Percentiles rank a stretch among this genome's conserved stretches.
phyloP scores from a whole-genome alignment of 768 basidiomycete genomes.

The Pleurotus tuber-regium region DNA sequence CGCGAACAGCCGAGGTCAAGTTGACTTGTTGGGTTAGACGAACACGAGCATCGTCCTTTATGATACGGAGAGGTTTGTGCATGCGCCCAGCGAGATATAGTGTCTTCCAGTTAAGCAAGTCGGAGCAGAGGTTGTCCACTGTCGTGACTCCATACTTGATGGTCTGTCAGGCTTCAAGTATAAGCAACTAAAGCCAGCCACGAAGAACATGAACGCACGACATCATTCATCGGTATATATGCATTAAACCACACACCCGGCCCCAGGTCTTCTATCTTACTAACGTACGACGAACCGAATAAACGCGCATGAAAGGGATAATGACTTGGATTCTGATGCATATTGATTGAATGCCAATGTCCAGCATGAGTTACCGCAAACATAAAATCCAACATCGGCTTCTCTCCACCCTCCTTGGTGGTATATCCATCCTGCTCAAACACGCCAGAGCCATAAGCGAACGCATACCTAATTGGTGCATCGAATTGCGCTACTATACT shows the following conservation, averaged over 20 bases:
- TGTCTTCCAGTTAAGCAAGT: conserved; percentile 89
- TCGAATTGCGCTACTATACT: conserved; percentile 77
- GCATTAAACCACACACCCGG: conserved; percentile 98
- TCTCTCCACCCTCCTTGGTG: conserved; percentile 26
- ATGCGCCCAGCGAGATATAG: conserved; percentile 94
- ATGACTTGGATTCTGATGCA: conserved; percentile 88
- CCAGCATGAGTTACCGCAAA: conserved; percentile 92
- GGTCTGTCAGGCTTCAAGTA: conserved; percentile 41
- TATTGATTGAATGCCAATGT: conserved; percentile 95
- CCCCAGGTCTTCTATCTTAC: conserved; percentile 65
- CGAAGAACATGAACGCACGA: conserved; percentile 52
- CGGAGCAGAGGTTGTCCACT: conserved; percentile 83
- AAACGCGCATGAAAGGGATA: conserved; percentile 88
- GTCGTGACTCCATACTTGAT: conserved; percentile 98
- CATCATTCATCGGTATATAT: conserved; percentile 78
- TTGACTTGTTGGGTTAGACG: conserved; percentile 93
- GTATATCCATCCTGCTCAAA: conserved; percentile 88
- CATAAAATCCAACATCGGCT: conserved; percentile 94
- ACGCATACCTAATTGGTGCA: conserved; percentile 93
- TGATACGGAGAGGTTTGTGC: conserved; percentile 95
- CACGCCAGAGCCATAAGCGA: conserved; percentile 96
- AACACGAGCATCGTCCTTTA: conserved; percentile 90
- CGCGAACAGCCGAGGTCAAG: conserved; percentile 83
- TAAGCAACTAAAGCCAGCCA: neutral
- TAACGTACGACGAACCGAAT: conserved; percentile 81